These are phyloP conservation scores for Cyberlindnera xylosilytica DNA, from an alignment of 805 yeast genomes.

Conservation along the genomic window DNA sequence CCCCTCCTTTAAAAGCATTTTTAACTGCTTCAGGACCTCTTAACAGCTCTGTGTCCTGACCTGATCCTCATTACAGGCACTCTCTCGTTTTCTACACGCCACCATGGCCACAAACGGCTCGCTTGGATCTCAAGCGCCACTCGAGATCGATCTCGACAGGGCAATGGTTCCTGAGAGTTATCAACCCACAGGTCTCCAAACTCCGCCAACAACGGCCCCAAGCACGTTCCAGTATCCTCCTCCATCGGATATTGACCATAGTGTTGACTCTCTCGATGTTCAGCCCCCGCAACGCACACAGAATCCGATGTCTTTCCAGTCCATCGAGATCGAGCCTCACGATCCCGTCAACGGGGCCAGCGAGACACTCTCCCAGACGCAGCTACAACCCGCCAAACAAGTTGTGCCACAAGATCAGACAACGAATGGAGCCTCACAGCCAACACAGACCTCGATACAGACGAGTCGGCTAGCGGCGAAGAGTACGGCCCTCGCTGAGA, in stretches of 20 bases:
- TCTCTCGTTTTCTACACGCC: background rate
- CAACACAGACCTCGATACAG: background rate
- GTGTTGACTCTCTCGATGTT: background rate
- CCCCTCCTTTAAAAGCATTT: too few species aligned
- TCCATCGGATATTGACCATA: background rate
- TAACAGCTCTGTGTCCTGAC: too few species aligned
- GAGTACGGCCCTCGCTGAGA: conserved; percentile 22
- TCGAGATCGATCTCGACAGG: conserved; percentile 23
- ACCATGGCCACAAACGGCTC: background rate
- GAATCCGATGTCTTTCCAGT: background rate
- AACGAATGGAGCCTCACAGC: too few species aligned
- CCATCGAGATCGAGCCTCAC: conserved; percentile 3
- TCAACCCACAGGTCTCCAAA: conserved; percentile 1
- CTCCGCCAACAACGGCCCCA: conserved; percentile 3
- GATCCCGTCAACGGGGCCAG: background rate
- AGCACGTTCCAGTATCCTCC: conserved; percentile 1
- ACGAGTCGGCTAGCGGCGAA: conserved; percentile 18
- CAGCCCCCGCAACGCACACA: conserved; percentile 1
- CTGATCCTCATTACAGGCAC: too few species aligned
- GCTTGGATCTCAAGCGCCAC: background rate
- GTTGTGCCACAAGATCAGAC: too few species aligned
- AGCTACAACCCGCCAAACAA: background rate
- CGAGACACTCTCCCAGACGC: background rate
- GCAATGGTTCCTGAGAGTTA: conserved; percentile 15
- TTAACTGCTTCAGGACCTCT: too few species aligned